Evolutionary conservation across 176 grass and related monocot species (phyloP).

Genomic region (Cenchrus americanus): DNA sequence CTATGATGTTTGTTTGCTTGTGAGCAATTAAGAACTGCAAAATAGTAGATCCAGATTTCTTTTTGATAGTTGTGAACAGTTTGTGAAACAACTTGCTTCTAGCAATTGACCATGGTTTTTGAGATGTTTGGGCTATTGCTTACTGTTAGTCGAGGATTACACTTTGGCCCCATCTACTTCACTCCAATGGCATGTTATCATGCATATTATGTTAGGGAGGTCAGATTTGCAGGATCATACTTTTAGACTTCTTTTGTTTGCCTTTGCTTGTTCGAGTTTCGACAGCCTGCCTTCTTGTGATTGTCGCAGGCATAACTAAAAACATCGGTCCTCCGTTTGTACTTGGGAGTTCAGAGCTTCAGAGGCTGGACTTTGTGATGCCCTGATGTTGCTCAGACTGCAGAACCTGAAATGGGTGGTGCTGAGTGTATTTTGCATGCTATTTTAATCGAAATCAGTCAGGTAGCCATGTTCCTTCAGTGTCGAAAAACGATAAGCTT

Average conservation of each 20-base stretch:
- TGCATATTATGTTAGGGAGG: background rate
- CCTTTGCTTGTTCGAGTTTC: background rate
- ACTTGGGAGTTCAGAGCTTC: background rate
- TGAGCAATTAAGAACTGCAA: background rate
- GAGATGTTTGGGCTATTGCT: background rate
- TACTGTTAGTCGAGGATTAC: background rate
- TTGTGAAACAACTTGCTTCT: constrained; percentile 1
- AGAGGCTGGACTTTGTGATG: background rate
- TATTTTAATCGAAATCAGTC: background rate
- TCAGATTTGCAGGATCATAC: background rate
- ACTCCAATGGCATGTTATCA: background rate
- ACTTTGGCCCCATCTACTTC: background rate
- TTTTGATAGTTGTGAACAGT: background rate
- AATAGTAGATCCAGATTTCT: background rate
- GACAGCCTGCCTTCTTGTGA: background rate
- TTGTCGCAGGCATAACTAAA: background rate
- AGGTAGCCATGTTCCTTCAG: background rate
- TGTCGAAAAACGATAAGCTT: background rate
- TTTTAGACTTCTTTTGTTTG: background rate
- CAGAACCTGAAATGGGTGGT: background rate
- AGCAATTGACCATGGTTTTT: background rate
- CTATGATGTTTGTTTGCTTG: background rate
- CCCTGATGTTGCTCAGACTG: background rate
- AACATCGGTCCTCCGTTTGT: background rate
- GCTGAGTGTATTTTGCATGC: background rate